Percentiles rank a stretch among this genome's conserved stretches.
Conservation (phyloP, 2,329 filamentous ascomycete genomes). For the Scortechinia acanthostroma region DNA sequence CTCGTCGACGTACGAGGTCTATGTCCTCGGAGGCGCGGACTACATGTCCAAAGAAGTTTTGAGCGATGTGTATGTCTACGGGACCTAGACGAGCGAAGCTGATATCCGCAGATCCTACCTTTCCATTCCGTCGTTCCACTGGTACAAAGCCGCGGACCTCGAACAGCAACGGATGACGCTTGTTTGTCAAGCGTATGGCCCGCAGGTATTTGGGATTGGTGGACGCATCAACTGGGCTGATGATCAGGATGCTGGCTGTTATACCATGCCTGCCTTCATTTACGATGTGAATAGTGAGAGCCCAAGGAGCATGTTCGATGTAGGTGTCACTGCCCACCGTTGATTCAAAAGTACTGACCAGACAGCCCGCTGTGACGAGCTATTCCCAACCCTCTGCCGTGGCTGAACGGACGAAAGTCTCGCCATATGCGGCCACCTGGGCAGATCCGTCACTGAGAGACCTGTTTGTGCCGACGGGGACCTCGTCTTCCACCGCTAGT, state of each 20-base stretch:
- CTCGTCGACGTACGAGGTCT: conserved; percentile 7
- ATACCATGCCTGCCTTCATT: neutral
- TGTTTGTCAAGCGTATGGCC: neutral
- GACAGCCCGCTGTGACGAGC: neutral
- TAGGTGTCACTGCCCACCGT: neutral
- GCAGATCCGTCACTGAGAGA: neutral
- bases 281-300: neutral
- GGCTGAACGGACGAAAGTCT: neutral
- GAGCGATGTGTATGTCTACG: neutral
- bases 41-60: neutral
- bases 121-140: conserved; percentile 10
- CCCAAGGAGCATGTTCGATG: neutral
- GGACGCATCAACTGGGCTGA: neutral
- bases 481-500: too few species aligned
- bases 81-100: conserved; percentile 4
- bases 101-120: conserved; percentile 6
- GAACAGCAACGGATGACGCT: neutral
- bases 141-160: conserved; percentile 7
- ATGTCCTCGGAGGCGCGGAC: conserved; percentile 6
- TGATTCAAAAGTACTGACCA: neutral
- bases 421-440: neutral
- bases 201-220: neutral
- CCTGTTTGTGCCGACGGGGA: too few species aligned
- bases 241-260: neutral
- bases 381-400: neutral